A percentile compares a stretch with the other conserved stretches of the same genome.
Evolutionary conservation across 1,139 yeast genomes (phyloP).

Genomic region (Diutina scorzettiae): DNA sequence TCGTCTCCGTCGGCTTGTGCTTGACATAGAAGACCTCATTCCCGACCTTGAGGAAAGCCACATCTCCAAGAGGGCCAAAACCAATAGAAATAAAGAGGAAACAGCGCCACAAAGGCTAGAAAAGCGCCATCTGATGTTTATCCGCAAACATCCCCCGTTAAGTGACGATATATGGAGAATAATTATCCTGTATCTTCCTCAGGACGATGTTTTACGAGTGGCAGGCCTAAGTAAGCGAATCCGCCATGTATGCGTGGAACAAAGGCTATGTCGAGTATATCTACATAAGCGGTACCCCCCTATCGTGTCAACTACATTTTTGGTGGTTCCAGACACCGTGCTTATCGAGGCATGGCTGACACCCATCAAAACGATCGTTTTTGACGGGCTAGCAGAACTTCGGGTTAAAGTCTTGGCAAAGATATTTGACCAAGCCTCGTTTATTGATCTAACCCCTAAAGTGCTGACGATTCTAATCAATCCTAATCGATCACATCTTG

Average conservation of each 20-base stretch:
- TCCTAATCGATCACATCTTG: not conserved
- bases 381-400: not conserved
- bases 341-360: not conserved
- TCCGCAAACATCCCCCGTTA: not conserved
- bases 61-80: not conserved
- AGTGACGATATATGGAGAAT: not conserved
- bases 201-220: not conserved
- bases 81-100: not conserved
- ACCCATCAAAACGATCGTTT: not conserved
- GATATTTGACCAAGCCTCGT: not conserved
- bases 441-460: not conserved
- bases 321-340: not conserved
- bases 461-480: not conserved
- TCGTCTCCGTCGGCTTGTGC: not conserved
- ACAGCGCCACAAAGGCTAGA: not conserved
- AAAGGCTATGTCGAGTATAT: not conserved
- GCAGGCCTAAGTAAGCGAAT: not conserved
- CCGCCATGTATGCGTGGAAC: not conserved
- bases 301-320: not conserved
- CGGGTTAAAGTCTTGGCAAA: not conserved
- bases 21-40: not conserved
- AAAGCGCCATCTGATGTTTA: not conserved
- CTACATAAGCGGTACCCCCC: slow-evolving; percentile 1
- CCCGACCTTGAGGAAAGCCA: not conserved
- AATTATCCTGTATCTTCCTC: not conserved